Percentiles rank a stretch among this genome's conserved stretches.
Conservation (phyloP, 176 grass and related monocot genomes). For the Dactylis glomerata region DNA sequence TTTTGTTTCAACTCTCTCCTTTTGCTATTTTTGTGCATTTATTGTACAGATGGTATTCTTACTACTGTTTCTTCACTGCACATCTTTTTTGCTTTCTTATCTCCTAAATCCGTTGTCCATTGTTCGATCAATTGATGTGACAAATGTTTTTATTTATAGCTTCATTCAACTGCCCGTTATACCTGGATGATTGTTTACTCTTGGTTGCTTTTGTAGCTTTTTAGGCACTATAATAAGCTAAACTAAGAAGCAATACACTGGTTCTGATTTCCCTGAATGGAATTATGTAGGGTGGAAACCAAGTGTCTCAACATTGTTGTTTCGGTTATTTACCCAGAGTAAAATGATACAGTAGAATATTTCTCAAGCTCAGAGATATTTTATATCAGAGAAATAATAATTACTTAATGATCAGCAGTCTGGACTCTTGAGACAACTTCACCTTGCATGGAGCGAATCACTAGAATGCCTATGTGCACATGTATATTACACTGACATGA, state of each 20-base stretch:
- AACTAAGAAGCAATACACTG: not conserved
- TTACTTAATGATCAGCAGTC: not conserved
- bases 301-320: not conserved
- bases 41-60: not conserved
- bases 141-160: not conserved
- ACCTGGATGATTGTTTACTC: not conserved
- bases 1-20: not conserved
- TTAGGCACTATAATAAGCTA: not conserved
- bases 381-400: not conserved
- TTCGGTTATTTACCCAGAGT: constrained; percentile 13
- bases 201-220: constrained; percentile 9
- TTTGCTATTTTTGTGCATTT: not conserved
- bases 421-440: constrained; percentile 21
- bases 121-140: not conserved
- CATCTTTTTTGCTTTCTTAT: constrained; percentile 10
- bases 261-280: not conserved
- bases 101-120: not conserved
- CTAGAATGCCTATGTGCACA: not conserved
- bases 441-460: constrained; percentile 3
- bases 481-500: not conserved
- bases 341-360: constrained; percentile 7
- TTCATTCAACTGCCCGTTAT: not conserved
- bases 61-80: not conserved
- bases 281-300: not conserved
- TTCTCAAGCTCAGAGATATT: not conserved